Evolutionary conservation across 2,329 filamentous ascomycete species (phyloP), one percentile per base, ranked within the genome.

Genomic region (Colletotrichum sp.): DNA sequence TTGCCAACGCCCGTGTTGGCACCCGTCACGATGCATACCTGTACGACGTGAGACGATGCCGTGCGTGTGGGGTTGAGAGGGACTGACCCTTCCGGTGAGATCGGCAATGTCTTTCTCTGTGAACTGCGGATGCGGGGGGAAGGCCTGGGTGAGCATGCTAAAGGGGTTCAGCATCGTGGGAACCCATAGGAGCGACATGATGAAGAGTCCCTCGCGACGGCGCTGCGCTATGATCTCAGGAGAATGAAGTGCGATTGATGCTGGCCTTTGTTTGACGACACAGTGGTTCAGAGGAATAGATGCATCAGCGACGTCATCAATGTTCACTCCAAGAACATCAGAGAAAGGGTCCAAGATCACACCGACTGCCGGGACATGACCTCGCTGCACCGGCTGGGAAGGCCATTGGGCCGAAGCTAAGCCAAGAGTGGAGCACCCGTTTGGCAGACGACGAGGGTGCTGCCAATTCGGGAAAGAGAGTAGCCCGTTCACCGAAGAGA

Each of bases 11-110:
- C 84, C 0, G 83, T 82, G 78, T 85, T 85, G 71, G 82, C 81
- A 48, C 84, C 84, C 1, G 84, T 92, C 19, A 92, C 87, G 75
- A 92, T 86, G 82, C 86, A 87, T 39, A 90, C 87, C 83, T 84
- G 59, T 13, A 57, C 44, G 16, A 30, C n/a, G 32, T 76, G 60
- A 76, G 74, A 39, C n/a, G 34, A 39, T 22, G 34, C 16, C 22
- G 36, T 30, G 30, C 22, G 15, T 13, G 25, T 11, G 30, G 34
- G 12, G 28, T 6, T 15, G 30, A n/a, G n/a, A 13, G 61, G 59
- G 48, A 74, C 75, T 68, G 59, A 82, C 82, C 80, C 83, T 86
- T 78, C 84, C 86, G 19, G 81, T 79, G 72, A 87, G 84, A 67
- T 87, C 82, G 8, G 84, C 81, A 9, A 88, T 81, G 34, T 86